phyloP scores from a whole-genome alignment of 768 basidiomycete genomes.

The Xerocomellus amylosporus region DNA sequence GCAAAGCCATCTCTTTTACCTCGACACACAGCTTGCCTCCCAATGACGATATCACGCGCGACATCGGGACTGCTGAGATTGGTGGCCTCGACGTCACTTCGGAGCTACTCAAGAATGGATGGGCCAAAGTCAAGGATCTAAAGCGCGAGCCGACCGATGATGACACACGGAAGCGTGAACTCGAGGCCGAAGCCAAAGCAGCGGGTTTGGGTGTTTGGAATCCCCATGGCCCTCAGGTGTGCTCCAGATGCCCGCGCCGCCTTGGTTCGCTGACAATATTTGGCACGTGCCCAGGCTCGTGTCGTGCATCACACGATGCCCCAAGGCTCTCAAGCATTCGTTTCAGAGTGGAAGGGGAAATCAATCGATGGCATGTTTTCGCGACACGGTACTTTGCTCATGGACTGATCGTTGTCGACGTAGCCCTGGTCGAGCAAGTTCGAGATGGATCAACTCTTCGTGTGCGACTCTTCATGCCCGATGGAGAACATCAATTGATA shows the following conservation, averaged over 20 bases:
- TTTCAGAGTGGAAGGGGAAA: constrained; percentile 90
- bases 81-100: constrained; percentile 67
- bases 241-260: not conserved
- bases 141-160: constrained; percentile 83
- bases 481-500: constrained; percentile 85
- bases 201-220: constrained; percentile 86
- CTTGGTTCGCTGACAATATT: not conserved
- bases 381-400: not conserved
- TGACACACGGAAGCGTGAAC: constrained; percentile 64
- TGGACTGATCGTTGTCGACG: constrained; percentile 6
- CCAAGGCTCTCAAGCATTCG: constrained; percentile 80
- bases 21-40: constrained; percentile 77
- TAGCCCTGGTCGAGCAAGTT: constrained; percentile 92
- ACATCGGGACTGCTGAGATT: constrained; percentile 75
- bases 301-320: constrained; percentile 86
- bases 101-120: constrained; percentile 85
- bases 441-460: constrained; percentile 90
- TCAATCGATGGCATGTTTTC: constrained; percentile 67
- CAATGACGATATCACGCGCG: constrained; percentile 73
- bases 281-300: constrained; percentile 49
- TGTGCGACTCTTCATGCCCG: constrained; percentile 82
- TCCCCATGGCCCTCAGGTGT: constrained; percentile 70
- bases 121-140: constrained; percentile 87
- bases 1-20: constrained; percentile 85
- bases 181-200: constrained; percentile 73